A percentile compares a stretch with the other conserved stretches of the same genome.
phyloP scores from a whole-genome alignment of 2,329 filamentous ascomycete genomes.

The Fusarium lyarnte region DNA sequence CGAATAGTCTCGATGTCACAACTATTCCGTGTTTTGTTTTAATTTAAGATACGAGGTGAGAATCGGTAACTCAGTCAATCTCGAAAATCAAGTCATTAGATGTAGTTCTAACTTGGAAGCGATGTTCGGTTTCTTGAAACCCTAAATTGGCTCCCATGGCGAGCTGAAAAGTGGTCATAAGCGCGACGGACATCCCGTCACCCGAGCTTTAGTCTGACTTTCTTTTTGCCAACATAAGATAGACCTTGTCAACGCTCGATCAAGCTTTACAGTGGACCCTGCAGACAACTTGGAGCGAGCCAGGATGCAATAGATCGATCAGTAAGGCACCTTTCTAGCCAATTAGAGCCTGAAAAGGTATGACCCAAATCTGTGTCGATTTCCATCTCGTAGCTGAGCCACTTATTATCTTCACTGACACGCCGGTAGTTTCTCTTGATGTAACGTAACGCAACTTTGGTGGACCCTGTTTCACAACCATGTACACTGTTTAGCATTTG shows the following conservation, averaged over 20 bases:
- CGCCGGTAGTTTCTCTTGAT: not conserved
- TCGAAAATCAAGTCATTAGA: not conserved
- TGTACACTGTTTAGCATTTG: not conserved
- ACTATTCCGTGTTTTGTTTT: no score
- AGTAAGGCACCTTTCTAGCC: not conserved
- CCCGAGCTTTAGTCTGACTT: not conserved
- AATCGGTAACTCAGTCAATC: not conserved
- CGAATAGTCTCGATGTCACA: accelerated
- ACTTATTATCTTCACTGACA: not conserved
- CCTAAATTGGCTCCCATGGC: not conserved
- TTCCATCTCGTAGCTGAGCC: not conserved
- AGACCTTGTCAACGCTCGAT: not conserved
- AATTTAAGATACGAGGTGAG: no score
- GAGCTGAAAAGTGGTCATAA: not conserved
- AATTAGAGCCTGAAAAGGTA: not conserved
- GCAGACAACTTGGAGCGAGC: not conserved
- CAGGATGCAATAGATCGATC: not conserved
- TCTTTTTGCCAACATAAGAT: not conserved
- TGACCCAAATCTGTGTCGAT: accelerated
- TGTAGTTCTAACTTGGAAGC: not conserved
- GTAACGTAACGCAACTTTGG: not conserved
- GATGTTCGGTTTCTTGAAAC: accelerated
- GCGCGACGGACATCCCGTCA: not conserved
- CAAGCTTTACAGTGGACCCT: no score
- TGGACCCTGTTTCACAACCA: not conserved